These are phyloP conservation scores for Myriosclerotinia curreyana DNA, from an alignment of 2,329 filamentous ascomycete species.

Conservation along the genomic window DNA sequence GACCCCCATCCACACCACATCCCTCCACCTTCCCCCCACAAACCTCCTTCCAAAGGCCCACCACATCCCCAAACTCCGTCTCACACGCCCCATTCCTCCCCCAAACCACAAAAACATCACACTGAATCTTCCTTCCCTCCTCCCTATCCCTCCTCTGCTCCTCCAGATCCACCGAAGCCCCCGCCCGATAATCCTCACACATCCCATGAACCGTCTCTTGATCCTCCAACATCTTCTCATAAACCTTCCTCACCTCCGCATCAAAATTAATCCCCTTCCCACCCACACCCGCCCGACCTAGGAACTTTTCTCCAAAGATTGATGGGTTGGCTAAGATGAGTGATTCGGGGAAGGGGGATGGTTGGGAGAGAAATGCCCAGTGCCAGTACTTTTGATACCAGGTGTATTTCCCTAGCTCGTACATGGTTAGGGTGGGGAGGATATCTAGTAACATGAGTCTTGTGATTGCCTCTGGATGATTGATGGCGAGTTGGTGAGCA, in stretches of 20 bases:
- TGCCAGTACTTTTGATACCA: slow-evolving; percentile 54
- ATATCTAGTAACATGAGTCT: slow-evolving; percentile 51
- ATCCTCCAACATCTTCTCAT: slow-evolving; percentile 38
- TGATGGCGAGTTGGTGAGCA: slow-evolving; percentile 53
- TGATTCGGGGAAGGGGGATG: slow-evolving; percentile 49
- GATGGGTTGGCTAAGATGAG: slow-evolving; percentile 43
- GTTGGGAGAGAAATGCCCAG: slow-evolving; percentile 58
- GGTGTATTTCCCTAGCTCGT: slow-evolving; percentile 43
- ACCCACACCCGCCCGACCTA: slow-evolving; percentile 30
- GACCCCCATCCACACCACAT: slow-evolving; percentile 46
- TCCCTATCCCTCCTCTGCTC: slow-evolving; percentile 47
- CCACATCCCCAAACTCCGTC: slow-evolving; percentile 46
- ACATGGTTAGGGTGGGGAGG: slow-evolving; percentile 55
- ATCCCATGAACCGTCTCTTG: slow-evolving; percentile 46
- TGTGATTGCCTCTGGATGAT: slow-evolving; percentile 38
- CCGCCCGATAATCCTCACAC: slow-evolving; percentile 57
- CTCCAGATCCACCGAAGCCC: slow-evolving; percentile 51
- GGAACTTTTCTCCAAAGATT: slow-evolving; percentile 44
- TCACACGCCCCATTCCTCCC: slow-evolving; percentile 49
- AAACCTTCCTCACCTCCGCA: slow-evolving; percentile 21
- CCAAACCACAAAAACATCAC: slow-evolving; percentile 51
- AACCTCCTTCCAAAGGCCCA: slow-evolving; percentile 52
- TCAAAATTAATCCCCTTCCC: slow-evolving; percentile 24
- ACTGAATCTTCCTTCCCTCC: slow-evolving; percentile 45
- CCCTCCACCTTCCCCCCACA: slow-evolving; percentile 43